Conservation (phyloP, 495 filamentous ascomycete species). For the Lasiosphaeriaceae sp. region DNA sequence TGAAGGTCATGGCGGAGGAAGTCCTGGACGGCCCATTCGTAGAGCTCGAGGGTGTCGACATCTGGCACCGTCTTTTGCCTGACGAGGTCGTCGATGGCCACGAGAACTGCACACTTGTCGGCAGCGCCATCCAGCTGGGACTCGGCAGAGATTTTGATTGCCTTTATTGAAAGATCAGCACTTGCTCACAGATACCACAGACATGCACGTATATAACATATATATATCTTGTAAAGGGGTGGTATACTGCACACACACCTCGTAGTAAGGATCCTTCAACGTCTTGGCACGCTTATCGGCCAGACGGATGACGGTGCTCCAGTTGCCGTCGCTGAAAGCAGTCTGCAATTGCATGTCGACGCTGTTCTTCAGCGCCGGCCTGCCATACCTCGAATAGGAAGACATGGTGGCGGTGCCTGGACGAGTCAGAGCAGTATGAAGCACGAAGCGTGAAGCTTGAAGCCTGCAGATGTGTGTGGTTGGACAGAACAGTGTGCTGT, state of each 20-base stretch:
- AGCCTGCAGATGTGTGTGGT: background rate
- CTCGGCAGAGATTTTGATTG: slow-evolving; percentile 42
- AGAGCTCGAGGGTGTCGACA: slow-evolving; percentile 38
- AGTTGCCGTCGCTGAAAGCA: slow-evolving; percentile 41
- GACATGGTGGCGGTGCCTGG: slow-evolving; percentile 16
- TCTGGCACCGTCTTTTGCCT: slow-evolving; percentile 36
- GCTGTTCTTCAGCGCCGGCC: slow-evolving; percentile 32
- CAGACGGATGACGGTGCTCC: slow-evolving; percentile 36
- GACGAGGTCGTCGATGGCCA: slow-evolving; percentile 34
- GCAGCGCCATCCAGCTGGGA: slow-evolving; percentile 38
- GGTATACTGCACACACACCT: no score
- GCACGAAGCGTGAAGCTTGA: background rate
- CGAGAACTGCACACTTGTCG: slow-evolving; percentile 30
- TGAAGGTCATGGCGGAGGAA: slow-evolving; percentile 23
- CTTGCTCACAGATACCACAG: background rate
- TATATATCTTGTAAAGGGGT: no score
- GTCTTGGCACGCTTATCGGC: slow-evolving; percentile 38
- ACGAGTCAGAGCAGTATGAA: background rate
- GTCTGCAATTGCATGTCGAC: slow-evolving; percentile 37
- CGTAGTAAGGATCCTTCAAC: slow-evolving; percentile 45
- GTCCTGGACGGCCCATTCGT: slow-evolving; percentile 36
- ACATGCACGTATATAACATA: background rate
- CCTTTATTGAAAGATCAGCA: slow-evolving; percentile 23
- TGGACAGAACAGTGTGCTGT: no score
- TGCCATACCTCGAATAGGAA: slow-evolving; percentile 20